Conservation (phyloP, 2,329 filamentous ascomycete genomes). For the Neodidymelliopsis sp. region DNA sequence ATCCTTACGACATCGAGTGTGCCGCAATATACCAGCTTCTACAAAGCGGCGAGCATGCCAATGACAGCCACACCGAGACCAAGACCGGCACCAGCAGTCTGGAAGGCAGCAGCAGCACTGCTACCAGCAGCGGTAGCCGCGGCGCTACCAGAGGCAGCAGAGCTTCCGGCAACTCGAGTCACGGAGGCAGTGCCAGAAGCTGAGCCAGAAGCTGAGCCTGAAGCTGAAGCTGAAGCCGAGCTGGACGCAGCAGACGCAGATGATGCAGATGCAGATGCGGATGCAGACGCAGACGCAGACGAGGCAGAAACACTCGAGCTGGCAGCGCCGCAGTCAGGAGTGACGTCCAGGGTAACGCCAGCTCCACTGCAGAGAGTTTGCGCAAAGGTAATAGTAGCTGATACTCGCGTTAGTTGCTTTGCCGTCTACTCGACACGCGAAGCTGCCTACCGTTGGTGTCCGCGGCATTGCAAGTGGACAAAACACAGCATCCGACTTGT, state of each 20-base stretch:
- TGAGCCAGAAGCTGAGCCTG: not conserved
- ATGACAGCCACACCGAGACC: constrained; percentile 38
- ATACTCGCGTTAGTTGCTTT: constrained; percentile 7
- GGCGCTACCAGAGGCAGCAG: constrained; percentile 13
- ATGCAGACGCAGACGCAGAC: constrained; percentile 17
- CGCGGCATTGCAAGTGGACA: constrained; percentile 50
- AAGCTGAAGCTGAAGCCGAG: constrained; percentile 13
- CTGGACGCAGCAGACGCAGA: constrained; percentile 12
- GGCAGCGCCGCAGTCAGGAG: constrained; percentile 44
- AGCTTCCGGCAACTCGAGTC: too few species aligned
- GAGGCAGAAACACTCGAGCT: constrained; percentile 21
- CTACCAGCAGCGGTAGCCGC: constrained; percentile 14
- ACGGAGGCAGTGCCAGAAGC: constrained; percentile 5
- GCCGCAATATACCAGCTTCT: constrained; percentile 5
- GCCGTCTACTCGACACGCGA: not conserved
- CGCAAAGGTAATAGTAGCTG: constrained; percentile 54
- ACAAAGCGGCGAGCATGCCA: constrained; percentile 40
- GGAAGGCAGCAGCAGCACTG: constrained; percentile 32
- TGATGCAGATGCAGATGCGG: constrained; percentile 19
- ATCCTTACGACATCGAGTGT: not conserved
- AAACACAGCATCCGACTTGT: constrained; percentile 55
- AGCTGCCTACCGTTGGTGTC: constrained; percentile 26
- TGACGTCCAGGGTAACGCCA: constrained; percentile 50
- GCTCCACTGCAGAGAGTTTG: constrained; percentile 49
- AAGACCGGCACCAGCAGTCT: constrained; percentile 31